phyloP scores from a whole-genome alignment of 1,139 yeast genomes.

The Lodderomyces metapsilosis region DNA sequence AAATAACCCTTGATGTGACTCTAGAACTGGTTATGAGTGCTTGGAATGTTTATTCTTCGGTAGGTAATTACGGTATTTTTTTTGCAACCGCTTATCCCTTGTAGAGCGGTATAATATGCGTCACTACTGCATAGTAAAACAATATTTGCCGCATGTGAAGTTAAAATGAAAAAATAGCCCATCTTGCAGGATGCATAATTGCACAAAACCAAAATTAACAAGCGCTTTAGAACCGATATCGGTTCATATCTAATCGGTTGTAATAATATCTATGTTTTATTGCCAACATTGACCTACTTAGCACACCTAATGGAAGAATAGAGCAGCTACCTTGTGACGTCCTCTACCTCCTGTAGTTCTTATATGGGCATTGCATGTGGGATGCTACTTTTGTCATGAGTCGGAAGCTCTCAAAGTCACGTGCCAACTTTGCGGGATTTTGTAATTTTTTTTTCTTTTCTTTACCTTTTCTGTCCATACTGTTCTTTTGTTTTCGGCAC shows the following conservation, averaged over 20 bases:
- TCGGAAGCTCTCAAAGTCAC: no score
- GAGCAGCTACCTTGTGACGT: no score
- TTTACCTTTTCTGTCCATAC: no score
- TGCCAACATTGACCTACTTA: not conserved
- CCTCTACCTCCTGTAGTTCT: no score
- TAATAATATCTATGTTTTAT: not conserved
- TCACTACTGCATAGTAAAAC: not conserved
- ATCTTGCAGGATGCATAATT: not conserved
- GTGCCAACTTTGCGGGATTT: not conserved
- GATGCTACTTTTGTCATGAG: no score
- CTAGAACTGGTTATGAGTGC: not conserved
- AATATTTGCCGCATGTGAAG: not conserved
- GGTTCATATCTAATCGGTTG: not conserved
- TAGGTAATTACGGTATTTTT: not conserved
- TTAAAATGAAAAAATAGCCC: not conserved
- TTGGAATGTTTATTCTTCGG: not conserved
- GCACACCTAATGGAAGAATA: no score
- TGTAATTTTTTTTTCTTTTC: no score
- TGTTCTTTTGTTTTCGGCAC: no score
- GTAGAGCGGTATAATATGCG: constrained; percentile 1
- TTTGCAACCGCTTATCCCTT: constrained; percentile 3
- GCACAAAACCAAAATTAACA: not conserved
- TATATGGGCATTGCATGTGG: no score
- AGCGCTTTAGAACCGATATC: not conserved
- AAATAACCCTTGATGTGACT: not conserved